Conservation (phyloP, 202 grass and related monocot genomes). For the Miscanthus sacchariflorus region DNA sequence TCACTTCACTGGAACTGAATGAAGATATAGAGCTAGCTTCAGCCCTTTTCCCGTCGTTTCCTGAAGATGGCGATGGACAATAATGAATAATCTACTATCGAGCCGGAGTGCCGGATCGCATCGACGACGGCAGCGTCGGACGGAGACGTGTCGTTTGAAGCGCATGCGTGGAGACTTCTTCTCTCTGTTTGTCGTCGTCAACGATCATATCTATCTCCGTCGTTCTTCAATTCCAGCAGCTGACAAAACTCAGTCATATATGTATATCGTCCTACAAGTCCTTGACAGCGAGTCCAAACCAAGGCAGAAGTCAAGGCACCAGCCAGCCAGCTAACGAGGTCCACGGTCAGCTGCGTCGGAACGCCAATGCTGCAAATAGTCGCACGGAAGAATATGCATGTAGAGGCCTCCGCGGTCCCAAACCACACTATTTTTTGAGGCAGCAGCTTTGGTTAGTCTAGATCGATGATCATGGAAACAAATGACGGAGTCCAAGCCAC, state of each 20-base stretch:
- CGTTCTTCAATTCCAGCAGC: neutral
- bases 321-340: neutral
- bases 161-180: conserved; percentile 19
- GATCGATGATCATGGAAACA: neutral
- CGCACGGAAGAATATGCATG: conserved; percentile 12
- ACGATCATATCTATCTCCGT: neutral
- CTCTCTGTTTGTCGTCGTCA: neutral
- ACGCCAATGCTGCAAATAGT: neutral
- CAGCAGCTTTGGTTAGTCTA: neutral
- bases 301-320: neutral
- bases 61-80: neutral
- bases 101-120: no score
- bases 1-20: no score
- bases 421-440: neutral
- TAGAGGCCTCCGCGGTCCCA: neutral
- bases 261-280: neutral
- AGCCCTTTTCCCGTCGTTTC: neutral
- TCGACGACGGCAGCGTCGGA: neutral
- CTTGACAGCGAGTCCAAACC: neutral
- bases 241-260: neutral
- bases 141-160: neutral
- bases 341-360: neutral
- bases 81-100: neutral
- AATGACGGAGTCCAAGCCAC: neutral
- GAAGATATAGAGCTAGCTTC: no score